Base-by-base conservation (phyloP, 1,284 basidiomycete species). In the Malassezia sp. region DNA sequence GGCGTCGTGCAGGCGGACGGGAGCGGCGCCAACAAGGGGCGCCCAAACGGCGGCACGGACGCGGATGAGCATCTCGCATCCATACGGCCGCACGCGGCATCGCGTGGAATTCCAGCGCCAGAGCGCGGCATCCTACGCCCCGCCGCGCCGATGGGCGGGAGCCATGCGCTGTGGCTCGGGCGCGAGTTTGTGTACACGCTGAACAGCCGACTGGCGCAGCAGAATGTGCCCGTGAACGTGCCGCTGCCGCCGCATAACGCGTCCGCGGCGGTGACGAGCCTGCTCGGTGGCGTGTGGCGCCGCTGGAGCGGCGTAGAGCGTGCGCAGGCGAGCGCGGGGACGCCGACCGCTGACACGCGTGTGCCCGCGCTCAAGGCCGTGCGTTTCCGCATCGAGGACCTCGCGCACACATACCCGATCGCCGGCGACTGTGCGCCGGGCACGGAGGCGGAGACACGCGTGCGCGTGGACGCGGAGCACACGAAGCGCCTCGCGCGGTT, bases 381-480 rank as follows among this genome's bases (percentile, higher is more conserved):
- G 10, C 67, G 66, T 36, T 70, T 70, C 35, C 56, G 53, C 21
- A 56, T 63, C 21, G 59, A 62, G 2, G 48, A 53, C 18, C 61
- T 70, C 52, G 42, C 53, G 11, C 59, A 68, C 37, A 65, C 62
- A n/a, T 70, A 70, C 37, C 65, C 63, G 4, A 70, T 70, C 32
- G 47, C 43, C 2, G 49, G 53, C n/a, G 44, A 57, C 11, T 52
- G 52, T 10, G 57, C 67, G 3, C 67, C 67, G 4, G 53, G 56
- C 34, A 53, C 53, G 29, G 67, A 70, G 26, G 60, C 61, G 37
- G 54, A 56, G 12, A 70, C 67, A 6, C 54, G 61, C 22, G 36
- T 45, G 5, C 52, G 64, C 21, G 54, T 70, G 40, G 67, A 70
- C 37, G 27, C 46, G 9, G 63, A 64, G 45, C 62, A 64, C 38